Evolutionary conservation across 441 rosid genomes (phyloP), one percentile per base, ranked within the genome.

Genomic region (Breynia disticha): DNA sequence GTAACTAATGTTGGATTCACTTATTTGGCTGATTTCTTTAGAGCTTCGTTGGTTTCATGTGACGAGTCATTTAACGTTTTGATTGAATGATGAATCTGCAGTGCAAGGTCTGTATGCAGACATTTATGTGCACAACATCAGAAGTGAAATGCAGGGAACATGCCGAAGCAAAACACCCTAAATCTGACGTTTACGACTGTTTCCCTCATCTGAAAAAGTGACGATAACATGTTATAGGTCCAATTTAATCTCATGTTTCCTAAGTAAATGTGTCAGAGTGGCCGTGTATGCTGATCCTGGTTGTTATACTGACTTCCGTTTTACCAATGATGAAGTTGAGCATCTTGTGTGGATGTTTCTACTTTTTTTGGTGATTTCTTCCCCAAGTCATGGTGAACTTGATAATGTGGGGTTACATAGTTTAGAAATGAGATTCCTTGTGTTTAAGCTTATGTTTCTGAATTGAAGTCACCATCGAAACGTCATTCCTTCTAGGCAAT

Each of bases 61-160:
- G 5, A 7, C 35, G 53, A 22, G 22, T 28, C 3, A 19, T n/a
- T 11, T 24, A 24, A 24, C 32, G n/a, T 22, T 48, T 16, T 17
- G 53, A 28, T n/a, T 22, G 19, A 9, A 46, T 2, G 18, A 47
- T 47, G 19, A 6, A 16, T 11, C 11, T 11, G 28, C 16, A 79
- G 77, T 79, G 81, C 73, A 79, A 76, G 72, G 75, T 79, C 12
- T 79, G 81, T 65, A 76, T 76, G 79, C 81, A 79, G 70, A 73
- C 84, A 41, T 79, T 79, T 56, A 71, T 79, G 52, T 79, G 81
- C 69, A 79, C 84, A 42, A 79, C 81, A 5, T 55, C 84, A 28
- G 81, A 79, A 63, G 84, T 76, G 60, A 79, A 76, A 42, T 79
- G 84, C 63, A 67, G 51, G 68, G 79, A 76, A 19, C 84, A 76